phyloP scores from a whole-genome alignment of 1,139 yeast species.

The Pichia sp. region DNA sequence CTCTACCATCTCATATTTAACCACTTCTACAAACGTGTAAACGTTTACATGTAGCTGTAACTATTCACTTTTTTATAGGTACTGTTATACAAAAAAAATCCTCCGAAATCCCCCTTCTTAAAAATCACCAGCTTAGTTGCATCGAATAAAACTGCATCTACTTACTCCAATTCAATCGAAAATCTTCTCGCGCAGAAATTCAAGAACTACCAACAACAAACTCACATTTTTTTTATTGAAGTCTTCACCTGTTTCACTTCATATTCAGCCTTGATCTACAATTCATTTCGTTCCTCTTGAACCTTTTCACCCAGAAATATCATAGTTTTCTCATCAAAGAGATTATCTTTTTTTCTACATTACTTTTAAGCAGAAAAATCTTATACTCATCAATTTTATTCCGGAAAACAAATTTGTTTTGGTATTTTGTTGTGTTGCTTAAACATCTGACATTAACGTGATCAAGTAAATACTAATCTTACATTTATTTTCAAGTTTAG shows the following conservation, averaged over 20 bases:
- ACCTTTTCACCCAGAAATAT: neutral
- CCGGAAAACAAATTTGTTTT: neutral
- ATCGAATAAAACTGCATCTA: neutral
- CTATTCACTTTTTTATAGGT: too few relatives aligned
- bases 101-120: neutral
- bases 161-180: neutral
- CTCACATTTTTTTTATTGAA: neutral
- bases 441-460: neutral
- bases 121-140: neutral
- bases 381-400: neutral
- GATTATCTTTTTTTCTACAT: neutral
- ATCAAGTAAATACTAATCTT: neutral
- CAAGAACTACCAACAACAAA: neutral
- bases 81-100: neutral
- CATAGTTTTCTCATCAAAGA: neutral
- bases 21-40: too few relatives aligned
- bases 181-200: neutral
- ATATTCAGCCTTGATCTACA: neutral
- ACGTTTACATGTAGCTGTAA: too few relatives aligned
- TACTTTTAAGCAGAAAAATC: neutral
- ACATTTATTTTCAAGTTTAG: neutral
- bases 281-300: too few relatives aligned
- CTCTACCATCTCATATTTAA: too few relatives aligned
- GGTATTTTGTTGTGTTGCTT: neutral
- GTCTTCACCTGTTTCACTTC: neutral